Conservation (phyloP, 257 asterid species). For the Handroanthus guayacan region DNA sequence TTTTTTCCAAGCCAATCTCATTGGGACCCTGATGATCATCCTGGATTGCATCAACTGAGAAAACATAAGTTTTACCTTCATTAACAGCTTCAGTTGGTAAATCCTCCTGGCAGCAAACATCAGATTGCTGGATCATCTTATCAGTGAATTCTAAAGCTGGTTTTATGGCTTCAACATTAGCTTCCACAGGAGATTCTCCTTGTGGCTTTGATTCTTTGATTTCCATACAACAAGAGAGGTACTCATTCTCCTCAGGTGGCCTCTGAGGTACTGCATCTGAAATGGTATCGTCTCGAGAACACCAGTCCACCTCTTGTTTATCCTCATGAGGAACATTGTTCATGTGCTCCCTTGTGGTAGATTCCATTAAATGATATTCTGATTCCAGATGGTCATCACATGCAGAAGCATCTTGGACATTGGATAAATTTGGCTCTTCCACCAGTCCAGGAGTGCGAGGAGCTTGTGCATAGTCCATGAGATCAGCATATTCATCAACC, state of each 20-base stretch:
- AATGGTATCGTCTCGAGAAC: constrained; percentile 46
- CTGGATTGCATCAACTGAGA: constrained; percentile 37
- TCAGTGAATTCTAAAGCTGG: constrained; percentile 44
- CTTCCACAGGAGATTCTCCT: constrained; percentile 47
- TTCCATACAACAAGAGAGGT: constrained; percentile 47
- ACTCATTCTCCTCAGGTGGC: constrained; percentile 53
- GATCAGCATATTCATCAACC: constrained; percentile 55
- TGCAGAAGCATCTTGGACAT: constrained; percentile 77
- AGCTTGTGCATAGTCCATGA: constrained; percentile 85
- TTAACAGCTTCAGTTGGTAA: constrained; percentile 40
- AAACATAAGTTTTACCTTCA: constrained; percentile 37
- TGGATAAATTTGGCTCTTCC: constrained; percentile 81
- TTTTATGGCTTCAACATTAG: constrained; percentile 33
- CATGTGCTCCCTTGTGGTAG: constrained; percentile 48
- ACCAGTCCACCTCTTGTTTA: constrained; percentile 53
- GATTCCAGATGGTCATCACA: constrained; percentile 85
- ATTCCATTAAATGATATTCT: constrained; percentile 58
- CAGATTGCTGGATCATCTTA: constrained; percentile 46
- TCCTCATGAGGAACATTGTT: constrained; percentile 43
- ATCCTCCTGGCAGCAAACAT: constrained; percentile 38
- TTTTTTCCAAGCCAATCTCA: constrained; percentile 44
- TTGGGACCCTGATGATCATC: constrained; percentile 37
- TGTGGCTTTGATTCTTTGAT: constrained; percentile 42
- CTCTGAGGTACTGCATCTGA: constrained; percentile 46
- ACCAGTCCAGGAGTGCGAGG: constrained; percentile 89